Evolutionary conservation across 2,329 filamentous ascomycete genomes (phyloP), one percentile per base, ranked within the genome.

Genomic region (Xylaria sp.): DNA sequence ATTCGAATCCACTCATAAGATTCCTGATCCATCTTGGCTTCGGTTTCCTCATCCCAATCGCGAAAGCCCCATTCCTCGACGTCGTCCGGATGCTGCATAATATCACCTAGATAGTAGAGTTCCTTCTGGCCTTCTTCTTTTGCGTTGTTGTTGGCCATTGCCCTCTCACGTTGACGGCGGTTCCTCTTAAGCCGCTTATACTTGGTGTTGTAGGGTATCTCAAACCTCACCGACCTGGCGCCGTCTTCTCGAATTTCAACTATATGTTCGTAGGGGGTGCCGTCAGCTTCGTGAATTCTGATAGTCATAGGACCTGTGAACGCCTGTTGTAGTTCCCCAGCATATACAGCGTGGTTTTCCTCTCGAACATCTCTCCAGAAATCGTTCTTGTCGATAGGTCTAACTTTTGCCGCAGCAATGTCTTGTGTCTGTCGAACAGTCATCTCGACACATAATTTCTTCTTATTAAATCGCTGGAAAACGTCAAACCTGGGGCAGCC

Each of bases 1-100:
- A 98, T 91, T 19, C 95, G 90, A 69, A 99, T 96, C 95, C 96
- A 99, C 75, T 99, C 95, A 72, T 97, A 99, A 0, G 92, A 96
- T 74, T 99, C 95, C 66, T 93, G 88, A 58, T 95, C 92, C 93
- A 99, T 98, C 71, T 88, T 88, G 35, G 90, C 85, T 76, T 98
- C 93, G 15, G 94, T 92, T 57, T 96, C 92, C 62, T 90, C 86
- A 48, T 91, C 89, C 93, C 94, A 99, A 66, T 98, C 94, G 5
- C 87, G 86, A 5, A 99, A 82, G 53, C 85, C 87, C 94, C 95
- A 99, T 41, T 92, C 87, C 52, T 86, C 81, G 46, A 92, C 86
- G 56, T 99, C 95, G 64, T 96, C 90, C 8, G 90, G 87, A 4
- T 85, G 87, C 70, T 95, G 90, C 38, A 99, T 85, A 8, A 97